phyloP scores from a whole-genome alignment of 129 eudicot genomes.

The Flaveria sonorensis region DNA sequence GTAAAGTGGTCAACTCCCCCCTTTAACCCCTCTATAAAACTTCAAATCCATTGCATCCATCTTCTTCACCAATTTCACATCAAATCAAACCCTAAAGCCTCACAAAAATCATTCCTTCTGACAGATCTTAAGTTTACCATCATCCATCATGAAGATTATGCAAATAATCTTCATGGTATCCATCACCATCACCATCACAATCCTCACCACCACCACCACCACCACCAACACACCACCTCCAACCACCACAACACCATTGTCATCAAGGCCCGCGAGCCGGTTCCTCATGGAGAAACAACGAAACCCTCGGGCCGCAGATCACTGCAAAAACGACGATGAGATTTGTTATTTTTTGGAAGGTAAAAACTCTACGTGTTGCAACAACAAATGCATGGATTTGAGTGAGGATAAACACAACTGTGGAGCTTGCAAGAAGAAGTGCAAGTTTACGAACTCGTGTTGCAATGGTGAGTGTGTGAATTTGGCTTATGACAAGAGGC shows the following conservation, averaged over 20 bases:
- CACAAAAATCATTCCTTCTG: constrained; percentile 18
- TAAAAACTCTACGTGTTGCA: constrained; percentile 59
- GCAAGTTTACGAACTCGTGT: constrained; percentile 47
- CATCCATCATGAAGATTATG: constrained; percentile 30
- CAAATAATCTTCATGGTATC: constrained; percentile 47
- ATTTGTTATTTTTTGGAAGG: constrained; percentile 48
- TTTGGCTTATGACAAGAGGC: constrained; percentile 65
- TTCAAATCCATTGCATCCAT: constrained; percentile 13
- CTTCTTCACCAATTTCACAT: constrained; percentile 20
- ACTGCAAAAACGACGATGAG: constrained; percentile 53
- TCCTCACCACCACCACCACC: constrained; percentile 23
- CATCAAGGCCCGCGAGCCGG: constrained; percentile 44
- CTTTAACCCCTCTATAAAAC: constrained; percentile 35
- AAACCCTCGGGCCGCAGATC: constrained; percentile 61
- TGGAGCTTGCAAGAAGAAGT: constrained; percentile 70
- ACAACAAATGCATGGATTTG: constrained; percentile 64
- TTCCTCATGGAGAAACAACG: constrained; percentile 42
- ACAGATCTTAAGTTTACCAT: not conserved
- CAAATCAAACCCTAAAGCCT: not conserved
- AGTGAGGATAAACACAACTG: constrained; percentile 46
- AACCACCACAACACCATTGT: constrained; percentile 15
- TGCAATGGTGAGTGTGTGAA: constrained; percentile 67
- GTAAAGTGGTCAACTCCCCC: constrained; percentile 38
- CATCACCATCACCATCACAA: constrained; percentile 42
- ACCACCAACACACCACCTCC: not conserved